Evolutionary conservation across 2,329 filamentous ascomycete genomes (phyloP).

Genomic region (Triangularia verruculosa): DNA sequence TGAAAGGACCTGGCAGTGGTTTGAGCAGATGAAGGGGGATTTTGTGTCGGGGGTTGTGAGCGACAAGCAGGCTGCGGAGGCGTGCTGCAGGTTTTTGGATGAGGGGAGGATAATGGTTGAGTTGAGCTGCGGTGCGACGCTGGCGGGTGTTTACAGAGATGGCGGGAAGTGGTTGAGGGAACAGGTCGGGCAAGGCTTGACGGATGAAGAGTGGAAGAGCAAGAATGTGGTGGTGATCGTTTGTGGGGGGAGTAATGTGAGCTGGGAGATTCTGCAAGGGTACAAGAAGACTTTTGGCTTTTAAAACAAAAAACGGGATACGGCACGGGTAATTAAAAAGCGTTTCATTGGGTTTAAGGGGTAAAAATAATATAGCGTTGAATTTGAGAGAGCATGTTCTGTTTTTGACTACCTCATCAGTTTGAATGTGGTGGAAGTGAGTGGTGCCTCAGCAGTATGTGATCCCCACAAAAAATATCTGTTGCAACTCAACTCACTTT

Average conservation of each 20-base stretch:
- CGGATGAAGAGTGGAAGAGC: conserved; percentile 56
- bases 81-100: conserved; percentile 72
- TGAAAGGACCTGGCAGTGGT: conserved; percentile 56
- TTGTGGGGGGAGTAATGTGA: conserved; percentile 74
- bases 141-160: conserved; percentile 66
- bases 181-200: conserved; percentile 48
- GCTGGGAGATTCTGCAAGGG: conserved; percentile 55
- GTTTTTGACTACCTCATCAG: too few species aligned
- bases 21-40: conserved; percentile 33
- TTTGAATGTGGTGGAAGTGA: neutral
- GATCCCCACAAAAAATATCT: neutral
- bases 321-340: neutral
- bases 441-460: neutral
- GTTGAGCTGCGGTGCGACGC: conserved; percentile 76
- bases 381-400: neutral
- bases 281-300: conserved; percentile 51
- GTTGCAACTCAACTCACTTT: neutral
- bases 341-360: neutral
- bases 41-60: conserved; percentile 60
- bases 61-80: conserved; percentile 77
- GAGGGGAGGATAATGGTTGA: conserved; percentile 82
- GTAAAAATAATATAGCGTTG: neutral
- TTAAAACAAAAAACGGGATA: neutral
- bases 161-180: conserved; percentile 52
- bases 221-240: conserved; percentile 80